Percentiles rank a stretch among this genome's conserved stretches.
Evolutionary conservation across 306 rosid genomes (phyloP).

Genomic region (Cajanus cajan): DNA sequence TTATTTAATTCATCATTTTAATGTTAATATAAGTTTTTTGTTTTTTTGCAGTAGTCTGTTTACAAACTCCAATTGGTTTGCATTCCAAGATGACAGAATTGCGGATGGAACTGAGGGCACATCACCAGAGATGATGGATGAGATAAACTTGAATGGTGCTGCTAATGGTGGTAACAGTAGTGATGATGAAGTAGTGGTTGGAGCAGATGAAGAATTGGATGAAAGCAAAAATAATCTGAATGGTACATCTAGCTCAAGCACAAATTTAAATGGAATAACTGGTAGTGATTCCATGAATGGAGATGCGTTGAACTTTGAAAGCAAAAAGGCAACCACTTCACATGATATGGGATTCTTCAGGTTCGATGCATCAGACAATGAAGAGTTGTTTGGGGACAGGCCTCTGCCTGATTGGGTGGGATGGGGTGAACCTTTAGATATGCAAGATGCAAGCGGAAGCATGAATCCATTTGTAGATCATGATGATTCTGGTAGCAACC

Average conservation of each 20-base stretch:
- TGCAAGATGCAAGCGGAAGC: slow-evolving; percentile 68
- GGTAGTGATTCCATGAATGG: slow-evolving; percentile 50
- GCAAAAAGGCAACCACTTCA: slow-evolving; percentile 49
- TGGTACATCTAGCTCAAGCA: slow-evolving; percentile 61
- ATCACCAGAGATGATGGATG: slow-evolving; percentile 84
- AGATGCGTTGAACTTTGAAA: slow-evolving; percentile 45
- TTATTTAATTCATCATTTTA: background rate
- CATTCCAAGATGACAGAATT: slow-evolving; percentile 87
- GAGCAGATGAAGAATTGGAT: slow-evolving; percentile 74
- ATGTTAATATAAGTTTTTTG: slow-evolving; percentile 1
- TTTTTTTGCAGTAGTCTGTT: slow-evolving; percentile 72
- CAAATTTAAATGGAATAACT: slow-evolving; percentile 47
- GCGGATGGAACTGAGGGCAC: slow-evolving; percentile 59
- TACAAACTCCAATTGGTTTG: slow-evolving; percentile 98
- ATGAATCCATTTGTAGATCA: slow-evolving; percentile 80
- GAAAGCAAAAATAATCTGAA: slow-evolving; percentile 53
- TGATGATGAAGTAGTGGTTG: slow-evolving; percentile 92
- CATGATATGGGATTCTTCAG: slow-evolving; percentile 78
- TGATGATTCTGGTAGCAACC: slow-evolving; percentile 41
- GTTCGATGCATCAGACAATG: slow-evolving; percentile 72
- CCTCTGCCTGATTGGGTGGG: slow-evolving; percentile 94
- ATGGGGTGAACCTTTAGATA: slow-evolving; percentile 77
- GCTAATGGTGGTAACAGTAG: slow-evolving; percentile 77
- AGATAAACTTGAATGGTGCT: slow-evolving; percentile 74
- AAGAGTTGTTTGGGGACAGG: slow-evolving; percentile 66